phyloP scores from a whole-genome alignment of 495 filamentous ascomycete species.

The Aspergillus heteromorphus region DNA sequence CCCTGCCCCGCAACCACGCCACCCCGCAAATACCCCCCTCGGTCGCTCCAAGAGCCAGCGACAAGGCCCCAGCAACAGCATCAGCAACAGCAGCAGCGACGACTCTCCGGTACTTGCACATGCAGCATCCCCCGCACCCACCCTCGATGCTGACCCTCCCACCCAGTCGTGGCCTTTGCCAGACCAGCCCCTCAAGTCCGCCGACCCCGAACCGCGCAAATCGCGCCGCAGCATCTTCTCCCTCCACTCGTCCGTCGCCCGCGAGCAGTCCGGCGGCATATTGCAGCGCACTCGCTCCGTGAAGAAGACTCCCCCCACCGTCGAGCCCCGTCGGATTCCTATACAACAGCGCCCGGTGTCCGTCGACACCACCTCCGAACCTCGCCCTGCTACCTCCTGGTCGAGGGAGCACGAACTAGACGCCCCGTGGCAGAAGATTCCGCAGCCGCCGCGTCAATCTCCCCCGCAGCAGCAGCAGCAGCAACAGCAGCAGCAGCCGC shows the following conservation, averaged over 20 bases:
- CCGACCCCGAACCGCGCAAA: constrained; percentile 14
- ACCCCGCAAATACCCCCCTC: constrained; percentile 19
- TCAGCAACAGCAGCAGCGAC: background rate
- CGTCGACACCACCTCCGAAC: constrained; percentile 7
- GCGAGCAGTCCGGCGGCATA: constrained; percentile 9
- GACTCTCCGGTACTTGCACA: constrained; percentile 13
- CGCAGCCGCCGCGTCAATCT: background rate
- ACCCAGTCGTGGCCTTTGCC: constrained; percentile 15
- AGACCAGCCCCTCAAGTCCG: constrained; percentile 8
- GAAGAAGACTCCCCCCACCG: constrained; percentile 7
- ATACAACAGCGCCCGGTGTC: constrained; percentile 9
- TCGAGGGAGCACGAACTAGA: constrained; percentile 12
- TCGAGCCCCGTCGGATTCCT: constrained; percentile 3
- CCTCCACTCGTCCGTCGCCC: constrained; percentile 14
- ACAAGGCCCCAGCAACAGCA: constrained; percentile 10
- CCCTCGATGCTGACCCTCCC: constrained; percentile 20
- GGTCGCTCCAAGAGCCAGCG: constrained; percentile 30
- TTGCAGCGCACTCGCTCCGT: constrained; percentile 18
- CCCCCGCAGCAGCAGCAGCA: constrained; percentile 4
- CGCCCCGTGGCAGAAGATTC: background rate
- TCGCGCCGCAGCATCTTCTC: constrained; percentile 21
- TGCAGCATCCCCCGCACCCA: constrained; percentile 7
- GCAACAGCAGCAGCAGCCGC: background rate
- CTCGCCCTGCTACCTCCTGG: background rate
- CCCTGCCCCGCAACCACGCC: constrained; percentile 3